Conservation (phyloP, 129 eudicot genomes). For the Flaveria brownii region DNA sequence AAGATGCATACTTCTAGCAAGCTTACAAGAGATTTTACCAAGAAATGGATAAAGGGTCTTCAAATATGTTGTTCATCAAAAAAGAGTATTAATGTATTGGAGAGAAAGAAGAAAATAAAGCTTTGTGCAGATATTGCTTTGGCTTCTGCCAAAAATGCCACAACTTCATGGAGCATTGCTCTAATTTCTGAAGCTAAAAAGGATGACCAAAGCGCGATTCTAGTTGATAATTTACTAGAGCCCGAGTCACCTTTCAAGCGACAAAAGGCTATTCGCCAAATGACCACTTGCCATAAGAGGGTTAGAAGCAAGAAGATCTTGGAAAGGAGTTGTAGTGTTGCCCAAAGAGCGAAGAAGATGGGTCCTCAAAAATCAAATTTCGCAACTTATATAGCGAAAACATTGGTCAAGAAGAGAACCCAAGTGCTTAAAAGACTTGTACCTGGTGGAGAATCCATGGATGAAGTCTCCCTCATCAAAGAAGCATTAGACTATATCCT, state of each 20-base stretch:
- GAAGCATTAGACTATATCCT: slow-evolving; percentile 80
- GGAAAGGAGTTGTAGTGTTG: slow-evolving; percentile 39
- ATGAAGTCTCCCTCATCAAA: slow-evolving; percentile 56
- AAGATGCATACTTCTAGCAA: slow-evolving; percentile 41
- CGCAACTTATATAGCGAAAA: slow-evolving; percentile 58
- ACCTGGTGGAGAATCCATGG: slow-evolving; percentile 81
- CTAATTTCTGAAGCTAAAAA: slow-evolving; percentile 51
- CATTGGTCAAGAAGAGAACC: slow-evolving; percentile 64
- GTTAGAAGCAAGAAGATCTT: slow-evolving; percentile 54
- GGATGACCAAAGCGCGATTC: slow-evolving; percentile 31
- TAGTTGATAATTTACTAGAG: slow-evolving; percentile 45
- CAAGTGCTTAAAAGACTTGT: slow-evolving; percentile 68
- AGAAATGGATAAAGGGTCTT: slow-evolving; percentile 78
- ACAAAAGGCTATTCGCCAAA: not conserved
- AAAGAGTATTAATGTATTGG: slow-evolving; percentile 51
- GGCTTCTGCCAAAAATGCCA: slow-evolving; percentile 57
- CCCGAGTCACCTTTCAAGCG: not conserved
- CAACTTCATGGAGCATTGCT: slow-evolving; percentile 70
- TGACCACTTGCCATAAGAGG: slow-evolving; percentile 24
- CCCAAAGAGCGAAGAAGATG: slow-evolving; percentile 28
- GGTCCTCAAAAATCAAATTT: slow-evolving; percentile 15
- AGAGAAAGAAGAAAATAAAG: slow-evolving; percentile 71
- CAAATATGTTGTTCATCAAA: slow-evolving; percentile 48
- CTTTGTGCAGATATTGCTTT: slow-evolving; percentile 82
- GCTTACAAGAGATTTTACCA: slow-evolving; percentile 55